Percentiles rank a stretch among this genome's conserved stretches.
Conservation (phyloP, 768 basidiomycete species). For the Infundibulicybe gibba region DNA sequence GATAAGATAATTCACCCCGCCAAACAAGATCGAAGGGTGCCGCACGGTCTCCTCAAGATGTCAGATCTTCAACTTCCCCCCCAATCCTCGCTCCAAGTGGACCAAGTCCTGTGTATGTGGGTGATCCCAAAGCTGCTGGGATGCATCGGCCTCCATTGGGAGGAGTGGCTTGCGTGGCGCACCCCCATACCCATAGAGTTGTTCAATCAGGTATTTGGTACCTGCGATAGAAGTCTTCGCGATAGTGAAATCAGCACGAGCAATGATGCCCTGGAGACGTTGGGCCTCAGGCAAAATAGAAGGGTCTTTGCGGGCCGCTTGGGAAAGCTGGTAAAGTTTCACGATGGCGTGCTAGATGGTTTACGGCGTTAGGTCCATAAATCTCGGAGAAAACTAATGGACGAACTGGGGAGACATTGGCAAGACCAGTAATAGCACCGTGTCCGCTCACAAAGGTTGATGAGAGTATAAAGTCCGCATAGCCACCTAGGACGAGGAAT, state of each 20-base stretch:
- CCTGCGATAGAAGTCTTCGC: slow-evolving; percentile 75
- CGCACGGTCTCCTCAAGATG: too few species aligned
- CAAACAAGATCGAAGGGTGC: background rate
- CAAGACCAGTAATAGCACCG: slow-evolving; percentile 89
- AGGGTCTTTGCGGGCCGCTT: slow-evolving; percentile 49
- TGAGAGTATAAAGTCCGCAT: slow-evolving; percentile 77
- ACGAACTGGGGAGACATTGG: slow-evolving; percentile 74
- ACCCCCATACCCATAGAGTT: slow-evolving; percentile 79
- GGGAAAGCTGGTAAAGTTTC: slow-evolving; percentile 61
- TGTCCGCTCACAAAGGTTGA: slow-evolving; percentile 71
- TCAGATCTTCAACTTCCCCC: slow-evolving; percentile 28
- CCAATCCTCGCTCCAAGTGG: slow-evolving; percentile 55
- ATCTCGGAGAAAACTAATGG: slow-evolving; percentile 4
- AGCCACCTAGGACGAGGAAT: slow-evolving; percentile 87
- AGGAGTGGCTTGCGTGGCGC: slow-evolving; percentile 74
- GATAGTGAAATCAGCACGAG: slow-evolving; percentile 77
- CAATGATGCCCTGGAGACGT: slow-evolving; percentile 75
- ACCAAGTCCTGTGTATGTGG: slow-evolving; percentile 68
- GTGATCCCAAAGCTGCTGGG: slow-evolving; percentile 67
- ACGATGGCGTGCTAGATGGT: slow-evolving; percentile 47
- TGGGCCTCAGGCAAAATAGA: slow-evolving; percentile 65
- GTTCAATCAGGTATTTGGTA: slow-evolving; percentile 78
- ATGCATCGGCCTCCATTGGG: slow-evolving; percentile 53
- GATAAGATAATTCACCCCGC: too few species aligned
- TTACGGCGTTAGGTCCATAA: background rate